These are phyloP conservation scores for Lactifluus rugatus DNA, from an alignment of 768 basidiomycete species.

Conservation along the genomic window DNA sequence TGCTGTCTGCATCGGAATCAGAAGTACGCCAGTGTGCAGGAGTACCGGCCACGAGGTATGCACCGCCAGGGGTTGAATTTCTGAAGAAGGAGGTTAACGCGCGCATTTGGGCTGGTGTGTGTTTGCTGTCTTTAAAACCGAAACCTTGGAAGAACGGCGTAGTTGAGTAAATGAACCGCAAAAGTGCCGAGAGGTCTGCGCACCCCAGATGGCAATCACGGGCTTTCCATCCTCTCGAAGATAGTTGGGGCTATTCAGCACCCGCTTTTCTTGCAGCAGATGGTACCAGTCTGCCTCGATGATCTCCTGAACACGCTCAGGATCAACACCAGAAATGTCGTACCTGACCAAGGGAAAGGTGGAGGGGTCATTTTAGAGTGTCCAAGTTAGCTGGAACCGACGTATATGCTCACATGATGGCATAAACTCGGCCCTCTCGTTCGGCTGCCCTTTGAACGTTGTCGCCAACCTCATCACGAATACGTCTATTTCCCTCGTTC, in stretches of 20 bases:
- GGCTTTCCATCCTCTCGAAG: slow-evolving; percentile 59
- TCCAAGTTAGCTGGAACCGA: not conserved
- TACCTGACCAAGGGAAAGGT: slow-evolving; percentile 43
- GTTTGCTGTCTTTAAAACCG: slow-evolving; percentile 52
- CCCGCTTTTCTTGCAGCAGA: slow-evolving; percentile 47
- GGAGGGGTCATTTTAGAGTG: not conserved
- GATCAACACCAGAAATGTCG: slow-evolving; percentile 69
- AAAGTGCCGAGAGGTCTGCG: not conserved
- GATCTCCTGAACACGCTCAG: slow-evolving; percentile 55
- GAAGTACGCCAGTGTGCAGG: slow-evolving; percentile 72
- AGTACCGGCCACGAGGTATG: slow-evolving; percentile 60
- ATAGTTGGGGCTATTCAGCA: slow-evolving; percentile 67
- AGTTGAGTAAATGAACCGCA: not conserved
- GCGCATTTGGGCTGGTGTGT: slow-evolving; percentile 51
- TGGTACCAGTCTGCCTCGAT: slow-evolving; percentile 68
- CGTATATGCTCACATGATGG: slow-evolving; percentile 57
- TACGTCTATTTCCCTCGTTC: slow-evolving; percentile 45
- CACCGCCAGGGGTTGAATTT: slow-evolving; percentile 57
- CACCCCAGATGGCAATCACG: slow-evolving; percentile 69
- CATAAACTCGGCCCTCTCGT: slow-evolving; percentile 69
- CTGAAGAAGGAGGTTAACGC: slow-evolving; percentile 49
- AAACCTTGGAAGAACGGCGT: slow-evolving; percentile 39
- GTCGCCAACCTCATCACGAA: slow-evolving; percentile 68
- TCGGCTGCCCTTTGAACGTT: slow-evolving; percentile 70
- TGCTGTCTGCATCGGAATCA: slow-evolving; percentile 56